Evolutionary conservation across 179 eudicot species (phyloP), one percentile per base, ranked within the genome.

Genomic region (Beta corolliflora): DNA sequence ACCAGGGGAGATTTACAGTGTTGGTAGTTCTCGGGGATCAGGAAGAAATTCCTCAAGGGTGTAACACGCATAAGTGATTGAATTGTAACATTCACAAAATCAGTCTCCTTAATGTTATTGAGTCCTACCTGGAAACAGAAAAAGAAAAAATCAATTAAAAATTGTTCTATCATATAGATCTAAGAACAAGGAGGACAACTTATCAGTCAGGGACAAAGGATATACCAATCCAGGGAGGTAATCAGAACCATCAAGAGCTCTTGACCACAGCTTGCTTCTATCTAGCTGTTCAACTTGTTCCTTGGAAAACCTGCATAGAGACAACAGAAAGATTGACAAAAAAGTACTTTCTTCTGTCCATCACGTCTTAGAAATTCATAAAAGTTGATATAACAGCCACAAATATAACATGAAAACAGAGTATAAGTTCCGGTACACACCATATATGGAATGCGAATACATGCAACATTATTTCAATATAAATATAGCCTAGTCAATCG

Each of bases 191-290:
- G 19, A 29, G 63, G 36, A 73, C 4, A 9, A 53, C 21, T 41
- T 64, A 16, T 16, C 7, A 70, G 50, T 58, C 19, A 48, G 41
- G 23, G 46, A 67, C 21, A 64, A 73, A 63, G 41, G 54, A 21
- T 59, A 29, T 89, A 95, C 99, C 97, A 92, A 88, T 85, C 98
- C 99, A 84, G 99, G 99, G 75, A 96, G 96, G 84, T 96, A 96
- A 82, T 96, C 95, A 52, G 99, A 94, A 18, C 97, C 99, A 92
- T 96, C 98, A 89, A 95, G 98, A 75, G 99, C 99, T 85, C 98
- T 90, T 50, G 99, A 87, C 99, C 98, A 94, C 56, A 90, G 92
- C 84, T 88, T 90, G 83, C 88, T 92, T 82, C 74, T 88, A 81
- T 96, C 98, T 86, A 93, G 74, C 81, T 86, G 91, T 55, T 82